A percentile compares a stretch with the other conserved stretches of the same genome.
Evolutionary conservation across 192 early-diverging fungal species (phyloP).

Genomic region (Podila minutissima): DNA sequence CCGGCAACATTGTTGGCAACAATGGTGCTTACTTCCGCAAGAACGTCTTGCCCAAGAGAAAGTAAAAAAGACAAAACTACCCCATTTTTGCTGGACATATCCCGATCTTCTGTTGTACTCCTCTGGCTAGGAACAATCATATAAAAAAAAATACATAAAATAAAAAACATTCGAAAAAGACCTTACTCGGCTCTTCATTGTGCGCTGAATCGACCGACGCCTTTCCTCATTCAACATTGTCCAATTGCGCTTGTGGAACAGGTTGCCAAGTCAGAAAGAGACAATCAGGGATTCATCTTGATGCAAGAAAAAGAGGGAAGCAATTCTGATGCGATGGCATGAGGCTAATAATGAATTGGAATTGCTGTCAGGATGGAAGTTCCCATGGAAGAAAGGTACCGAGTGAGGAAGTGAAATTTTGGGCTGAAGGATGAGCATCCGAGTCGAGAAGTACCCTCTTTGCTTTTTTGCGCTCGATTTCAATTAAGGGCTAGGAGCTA

Average conservation of each 20-base stretch:
- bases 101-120: neutral
- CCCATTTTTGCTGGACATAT: neutral
- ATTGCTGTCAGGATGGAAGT: too few species aligned
- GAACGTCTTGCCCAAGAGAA: constrained; percentile 46
- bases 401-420: too few species aligned
- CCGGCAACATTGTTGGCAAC: constrained; percentile 49
- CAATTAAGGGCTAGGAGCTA: too few species aligned
- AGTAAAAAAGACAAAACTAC: neutral
- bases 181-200: neutral
- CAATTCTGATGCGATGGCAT: too few species aligned
- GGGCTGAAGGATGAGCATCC: too few species aligned
- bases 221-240: neutral
- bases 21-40: constrained; percentile 20
- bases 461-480: too few species aligned
- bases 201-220: neutral
- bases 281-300: too few species aligned
- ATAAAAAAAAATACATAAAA: neutral
- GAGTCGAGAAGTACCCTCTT: too few species aligned
- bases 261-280: too few species aligned
- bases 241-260: neutral
- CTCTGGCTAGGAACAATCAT: constrained; percentile 2
- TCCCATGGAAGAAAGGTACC: too few species aligned
- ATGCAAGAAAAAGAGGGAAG: too few species aligned
- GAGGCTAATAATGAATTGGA: too few species aligned
- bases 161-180: neutral